phyloP scores from a whole-genome alignment of 2,329 filamentous ascomycete genomes.

The Corniculantispora saksenae region DNA sequence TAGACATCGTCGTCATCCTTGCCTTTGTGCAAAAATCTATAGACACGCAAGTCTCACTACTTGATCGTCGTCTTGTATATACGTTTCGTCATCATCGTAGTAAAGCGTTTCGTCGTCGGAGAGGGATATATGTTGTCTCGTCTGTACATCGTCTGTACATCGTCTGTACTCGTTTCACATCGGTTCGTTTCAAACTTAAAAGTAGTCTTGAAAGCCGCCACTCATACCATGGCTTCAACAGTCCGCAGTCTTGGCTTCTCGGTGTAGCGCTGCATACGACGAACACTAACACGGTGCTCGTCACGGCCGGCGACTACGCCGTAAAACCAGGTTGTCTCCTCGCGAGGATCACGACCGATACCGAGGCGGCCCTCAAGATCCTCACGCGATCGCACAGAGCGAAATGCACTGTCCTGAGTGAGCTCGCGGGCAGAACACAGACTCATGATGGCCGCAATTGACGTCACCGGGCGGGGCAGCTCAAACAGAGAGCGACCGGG shows the following conservation, averaged over 20 bases:
- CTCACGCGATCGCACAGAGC: constrained; percentile 63
- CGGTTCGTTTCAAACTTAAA: background rate
- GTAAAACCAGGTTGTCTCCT: constrained; percentile 55
- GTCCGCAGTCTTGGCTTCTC: constrained; percentile 35
- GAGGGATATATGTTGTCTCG: background rate
- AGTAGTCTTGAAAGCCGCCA: constrained; percentile 17
- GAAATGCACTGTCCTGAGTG: constrained; percentile 71
- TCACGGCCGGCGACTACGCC: constrained; percentile 42
- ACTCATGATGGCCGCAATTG: constrained; percentile 74
- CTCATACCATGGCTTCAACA: constrained; percentile 31
- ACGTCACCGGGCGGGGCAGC: constrained; percentile 72
- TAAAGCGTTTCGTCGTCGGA: background rate
- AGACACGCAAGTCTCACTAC: background rate
- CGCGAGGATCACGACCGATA: constrained; percentile 45
- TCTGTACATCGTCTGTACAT: background rate
- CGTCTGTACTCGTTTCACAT: background rate
- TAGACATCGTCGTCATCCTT: constrained; percentile 2
- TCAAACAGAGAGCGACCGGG: constrained; percentile 61
- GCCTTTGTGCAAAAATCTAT: background rate
- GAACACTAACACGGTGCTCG: constrained; percentile 45
- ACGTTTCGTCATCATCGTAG: constrained; percentile 2
- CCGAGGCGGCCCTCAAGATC: constrained; percentile 72
- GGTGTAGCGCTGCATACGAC: constrained; percentile 47
- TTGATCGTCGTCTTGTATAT: background rate
- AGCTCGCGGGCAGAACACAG: constrained; percentile 75